These are phyloP conservation scores for Alliaria petiolata DNA, from an alignment of 345 rosid species.

Conservation along the genomic window DNA sequence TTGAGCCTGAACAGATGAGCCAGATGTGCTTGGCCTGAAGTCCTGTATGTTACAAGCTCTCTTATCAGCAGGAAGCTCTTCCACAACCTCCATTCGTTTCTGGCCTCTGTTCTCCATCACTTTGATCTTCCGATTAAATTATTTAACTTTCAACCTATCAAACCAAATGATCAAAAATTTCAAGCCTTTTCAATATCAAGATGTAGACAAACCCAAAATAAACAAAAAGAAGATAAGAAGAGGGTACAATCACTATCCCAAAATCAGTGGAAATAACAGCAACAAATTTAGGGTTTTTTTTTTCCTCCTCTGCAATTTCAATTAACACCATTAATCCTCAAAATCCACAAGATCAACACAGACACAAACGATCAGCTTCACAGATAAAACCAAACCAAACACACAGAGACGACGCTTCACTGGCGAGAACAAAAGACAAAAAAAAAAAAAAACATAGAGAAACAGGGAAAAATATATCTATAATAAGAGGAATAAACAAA, in stretches of 20 bases:
- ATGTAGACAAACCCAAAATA: not conserved
- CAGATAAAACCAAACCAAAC: not conserved
- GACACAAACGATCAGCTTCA: not conserved
- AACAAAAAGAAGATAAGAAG: not conserved
- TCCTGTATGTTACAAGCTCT: conserved; percentile 89
- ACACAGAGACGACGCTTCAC: conserved; percentile 17
- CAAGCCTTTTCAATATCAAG: not conserved
- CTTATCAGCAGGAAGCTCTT: conserved; percentile 88
- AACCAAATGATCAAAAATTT: conserved; percentile 3
- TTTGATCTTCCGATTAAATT: conserved; percentile 7
- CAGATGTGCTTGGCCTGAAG: conserved; percentile 67
- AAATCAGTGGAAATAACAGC: conserved; percentile 12
- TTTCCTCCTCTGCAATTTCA: not conserved
- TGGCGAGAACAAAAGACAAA: not conserved
- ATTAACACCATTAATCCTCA: not conserved
- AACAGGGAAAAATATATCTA: not conserved
- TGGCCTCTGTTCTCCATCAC: conserved; percentile 88
- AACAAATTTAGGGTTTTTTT: not conserved
- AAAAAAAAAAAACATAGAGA: not conserved
- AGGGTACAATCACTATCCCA: conserved; percentile 15
- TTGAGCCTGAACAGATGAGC: conserved; percentile 56
- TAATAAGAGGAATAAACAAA: not conserved
- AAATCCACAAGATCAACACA: conserved; percentile 2
- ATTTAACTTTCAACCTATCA: conserved; percentile 12
- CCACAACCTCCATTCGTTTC: conserved; percentile 69